Base-by-base conservation (phyloP, 352 stramenopile genomes). In the Thalassiosira delicatula region DNA sequence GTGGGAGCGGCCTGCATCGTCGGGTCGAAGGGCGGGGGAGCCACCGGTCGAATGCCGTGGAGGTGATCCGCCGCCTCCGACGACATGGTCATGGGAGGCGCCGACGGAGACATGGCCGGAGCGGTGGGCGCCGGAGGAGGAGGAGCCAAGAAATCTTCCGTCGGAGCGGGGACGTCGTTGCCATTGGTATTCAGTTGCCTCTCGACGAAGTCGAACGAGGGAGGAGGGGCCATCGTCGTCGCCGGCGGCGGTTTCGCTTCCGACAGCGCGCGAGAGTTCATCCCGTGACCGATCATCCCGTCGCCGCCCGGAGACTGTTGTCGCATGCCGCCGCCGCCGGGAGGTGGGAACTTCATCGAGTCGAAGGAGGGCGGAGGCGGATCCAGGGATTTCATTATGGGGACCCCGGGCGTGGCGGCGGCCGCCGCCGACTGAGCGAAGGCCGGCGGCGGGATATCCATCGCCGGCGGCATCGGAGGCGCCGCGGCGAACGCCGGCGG, bases 341-440 rank as follows among this genome's bases (percentile, higher is more conserved):
- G 53, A 14, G 63, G 51, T 33, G 61, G 51, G 42, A 74, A 74
- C 35, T 73, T 74, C 51, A 74, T 69, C 1, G 77, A 57, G 37
- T 81, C 65, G 71, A 85, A 85, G 37, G 70, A 71, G 51, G 77
- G 70, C 29, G 76, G 76, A 37, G 69, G 69, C 21, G 62, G 30
- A 29, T 84, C 62, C 33, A 84, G 33, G 21, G 59, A 70, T 70
- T 76, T 74, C 69, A 75, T 75, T 23, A 72, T 79, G 25, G 76
- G 69, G 21, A 79, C 71, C 14, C 63, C 70, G 23, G 37, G 14
- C 7, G 62, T 74, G 17, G 56, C n/a, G n/a, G n/a, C n/a, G n/a
- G n/a, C n/a, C n/a, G n/a, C n/a, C n/a, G n/a, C n/a, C n/a, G n/a
- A n/a, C n/a, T n/a, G n/a, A n/a, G n/a, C n/a, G n/a, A n/a, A n/a